Base-by-base conservation (phyloP, 148 eudicot genomes). In the Euryodendron excelsum region DNA sequence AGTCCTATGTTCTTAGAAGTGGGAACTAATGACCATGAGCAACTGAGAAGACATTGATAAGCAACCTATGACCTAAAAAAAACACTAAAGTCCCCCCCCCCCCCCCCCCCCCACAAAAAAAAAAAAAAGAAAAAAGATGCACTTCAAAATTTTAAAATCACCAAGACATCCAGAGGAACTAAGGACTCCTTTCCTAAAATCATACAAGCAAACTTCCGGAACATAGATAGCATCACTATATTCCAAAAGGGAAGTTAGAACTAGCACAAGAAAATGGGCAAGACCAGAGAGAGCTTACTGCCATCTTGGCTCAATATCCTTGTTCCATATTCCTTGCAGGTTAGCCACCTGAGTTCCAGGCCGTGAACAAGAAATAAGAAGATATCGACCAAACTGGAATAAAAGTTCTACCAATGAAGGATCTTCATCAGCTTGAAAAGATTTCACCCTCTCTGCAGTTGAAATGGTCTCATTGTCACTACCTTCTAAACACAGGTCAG, bases 321-420 rank as follows among this genome's bases (percentile, higher is more conserved):
- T 84, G 70, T 85, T 91, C 98, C 98, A 94, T 73, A 92, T 91
- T 39, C 97, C 97, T 80, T 94, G 98, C 79, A 94, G 79, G 76
- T 94, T 94, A 67, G 98, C 84, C 2, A 86, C 89, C 72, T 94
- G 97, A 60, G 92, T 88, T 70, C 97, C 97, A 36, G 93, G 95
- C 63, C 97, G 84, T 4, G 97, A 92, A 75, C 93, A 82, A 11
- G 98, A 87, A 81, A 94, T 94, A 56, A 94, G 85, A 66, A 94
- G 78, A 86, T 92, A 94, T 25, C 98, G 89, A 37, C 98, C 98
- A 73, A 89, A 94, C 64, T 94, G 98, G 75, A 92, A 94, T 53
- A 94, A 80, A 37, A 94, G 89, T 82, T 91, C 97, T 23, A 94
- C 90, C 78, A 92, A 53, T 44, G 95, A 89, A 17, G 98, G 97